Base-by-base conservation (phyloP, 2,329 filamentous ascomycete species). In the Diaporthe destruens region DNA sequence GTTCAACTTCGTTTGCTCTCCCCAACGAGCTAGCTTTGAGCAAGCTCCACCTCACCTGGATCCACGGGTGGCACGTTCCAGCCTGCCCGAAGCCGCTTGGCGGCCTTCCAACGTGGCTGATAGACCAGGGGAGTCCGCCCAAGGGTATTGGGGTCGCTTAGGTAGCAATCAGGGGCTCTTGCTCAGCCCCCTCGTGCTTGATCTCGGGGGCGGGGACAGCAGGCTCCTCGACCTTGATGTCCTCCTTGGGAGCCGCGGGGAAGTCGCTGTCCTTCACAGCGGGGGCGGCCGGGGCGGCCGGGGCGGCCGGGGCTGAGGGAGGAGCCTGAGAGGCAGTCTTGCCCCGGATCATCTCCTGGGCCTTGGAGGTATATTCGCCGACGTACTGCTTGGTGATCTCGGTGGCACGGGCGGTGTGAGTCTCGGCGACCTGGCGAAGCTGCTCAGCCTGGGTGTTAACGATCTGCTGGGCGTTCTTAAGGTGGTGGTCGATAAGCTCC, bases 331-430 rank as follows among this genome's bases (percentile, higher is more conserved):
- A 83, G 71, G 83, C 78, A 23, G 82, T 82, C 74, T 83, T 83
- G 77, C 87, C 86, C 72, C 87, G 86, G 76, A 92, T 85, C 80
- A 92, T 84, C 77, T 88, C 85, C 83, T 92, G 90, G 71, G 91
- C 90, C 87, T 92, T 92, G 80, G 87, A 85, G 36, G 90, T 90
- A 81, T 92, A 91, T 79, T 93, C 90, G 53, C 89, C 90, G 78
- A 91, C 86, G 78, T 92, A 91, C 80, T 91, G 87, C 86, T 92
- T 92, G 78, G 90, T 89, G 53, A 90, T 83, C 78, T 88, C 85
- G 65, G 90, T 88, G 75, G 90, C 89, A 77, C 90, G 87, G 67
- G 87, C 85, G 61, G 91, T 90, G 80, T 92, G 90, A 84, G 92
- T 89, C 81, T 86, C 87, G 53, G 90, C 90, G 72, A 91, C 84